A percentile compares a stretch with the other conserved stretches of the same genome.
These are phyloP conservation scores for Fusarium beomiforme DNA, from an alignment of 2,329 filamentous ascomycete species.

Conservation along the genomic window DNA sequence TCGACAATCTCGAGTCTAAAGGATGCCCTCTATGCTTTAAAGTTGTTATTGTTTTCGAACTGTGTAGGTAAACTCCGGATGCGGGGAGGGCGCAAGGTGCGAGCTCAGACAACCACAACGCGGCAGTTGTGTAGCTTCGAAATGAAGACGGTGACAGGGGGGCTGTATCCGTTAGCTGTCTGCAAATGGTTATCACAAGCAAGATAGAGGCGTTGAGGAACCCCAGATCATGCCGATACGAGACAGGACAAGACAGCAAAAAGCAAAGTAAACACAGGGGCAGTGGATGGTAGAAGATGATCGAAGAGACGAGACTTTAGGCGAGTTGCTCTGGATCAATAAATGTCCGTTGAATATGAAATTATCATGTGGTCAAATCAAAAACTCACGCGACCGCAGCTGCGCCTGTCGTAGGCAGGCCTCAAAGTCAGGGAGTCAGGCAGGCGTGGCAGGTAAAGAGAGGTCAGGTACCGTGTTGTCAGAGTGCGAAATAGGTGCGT, in stretches of 20 bases:
- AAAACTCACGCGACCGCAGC: constrained; percentile 38
- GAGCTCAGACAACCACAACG: background rate
- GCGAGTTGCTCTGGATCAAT: constrained; percentile 17
- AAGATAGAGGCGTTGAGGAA: background rate
- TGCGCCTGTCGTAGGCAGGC: constrained; percentile 27
- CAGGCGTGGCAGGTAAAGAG: constrained; percentile 36
- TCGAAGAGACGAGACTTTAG: background rate
- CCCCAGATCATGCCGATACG: background rate
- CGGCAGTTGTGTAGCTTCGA: constrained; percentile 4
- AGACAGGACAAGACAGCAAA: background rate
- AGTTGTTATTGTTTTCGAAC: constrained; percentile 5
- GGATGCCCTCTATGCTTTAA: constrained; percentile 12
- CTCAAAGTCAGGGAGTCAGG: constrained; percentile 1
- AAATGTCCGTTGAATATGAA: constrained; percentile 17
- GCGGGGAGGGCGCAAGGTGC: constrained; percentile 12
- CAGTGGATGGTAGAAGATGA: background rate
- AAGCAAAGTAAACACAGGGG: constrained; percentile 3
- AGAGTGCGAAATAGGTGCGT: constrained; percentile 33
- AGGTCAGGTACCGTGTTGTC: constrained; percentile 19
- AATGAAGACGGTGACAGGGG: constrained; percentile 10
- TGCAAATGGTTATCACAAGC: constrained; percentile 22
- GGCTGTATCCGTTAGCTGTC: background rate
- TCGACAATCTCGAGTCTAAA: constrained; percentile 11
- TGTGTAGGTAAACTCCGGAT: constrained; percentile 20
- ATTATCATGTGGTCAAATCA: constrained; percentile 39